Conservation (phyloP, 78 protist genomes). For the Planoprotostelium fungivorum region DNA sequence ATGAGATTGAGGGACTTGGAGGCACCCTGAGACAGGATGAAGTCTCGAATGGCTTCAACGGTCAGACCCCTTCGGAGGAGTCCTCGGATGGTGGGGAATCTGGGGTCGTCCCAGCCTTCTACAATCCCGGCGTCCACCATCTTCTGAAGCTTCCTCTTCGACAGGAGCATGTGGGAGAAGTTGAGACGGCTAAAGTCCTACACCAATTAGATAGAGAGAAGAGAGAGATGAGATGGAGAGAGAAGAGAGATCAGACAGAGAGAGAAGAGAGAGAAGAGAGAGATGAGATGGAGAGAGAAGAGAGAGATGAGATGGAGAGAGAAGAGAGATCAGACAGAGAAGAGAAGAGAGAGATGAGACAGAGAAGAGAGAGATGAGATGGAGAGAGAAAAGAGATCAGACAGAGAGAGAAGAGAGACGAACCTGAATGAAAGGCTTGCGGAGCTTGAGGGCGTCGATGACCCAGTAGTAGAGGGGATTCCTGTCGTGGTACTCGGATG, state of each 20-base stretch:
- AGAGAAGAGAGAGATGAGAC: too few relatives aligned
- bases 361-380: neutral
- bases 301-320: too few relatives aligned
- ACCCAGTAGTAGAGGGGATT: constrained; percentile 87
- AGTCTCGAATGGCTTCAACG: constrained; percentile 77
- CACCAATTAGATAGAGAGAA: neutral
- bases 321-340: too few relatives aligned
- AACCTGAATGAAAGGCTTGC: constrained; percentile 31
- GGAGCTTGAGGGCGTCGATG: constrained; percentile 56
- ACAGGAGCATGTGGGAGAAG: constrained; percentile 82
- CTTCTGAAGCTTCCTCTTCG: constrained; percentile 91
- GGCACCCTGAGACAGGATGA: constrained; percentile 78
- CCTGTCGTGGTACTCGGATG: constrained; percentile 95
- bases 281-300: neutral
- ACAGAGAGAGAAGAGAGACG: neutral
- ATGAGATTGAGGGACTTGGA: constrained; percentile 31
- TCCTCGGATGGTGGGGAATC: constrained; percentile 98
- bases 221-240: neutral
- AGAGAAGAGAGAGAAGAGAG: too few relatives aligned
- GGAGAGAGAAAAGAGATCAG: too few relatives aligned
- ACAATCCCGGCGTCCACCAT: constrained; percentile 86
- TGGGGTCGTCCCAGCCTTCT: constrained; percentile 97
- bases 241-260: too few relatives aligned
- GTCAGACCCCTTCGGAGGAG: constrained; percentile 90
- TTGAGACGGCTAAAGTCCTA: constrained; percentile 80